These are phyloP conservation scores for Zhuliangozyma blackwelliae DNA, from an alignment of 1,139 yeast species.

Conservation along the genomic window DNA sequence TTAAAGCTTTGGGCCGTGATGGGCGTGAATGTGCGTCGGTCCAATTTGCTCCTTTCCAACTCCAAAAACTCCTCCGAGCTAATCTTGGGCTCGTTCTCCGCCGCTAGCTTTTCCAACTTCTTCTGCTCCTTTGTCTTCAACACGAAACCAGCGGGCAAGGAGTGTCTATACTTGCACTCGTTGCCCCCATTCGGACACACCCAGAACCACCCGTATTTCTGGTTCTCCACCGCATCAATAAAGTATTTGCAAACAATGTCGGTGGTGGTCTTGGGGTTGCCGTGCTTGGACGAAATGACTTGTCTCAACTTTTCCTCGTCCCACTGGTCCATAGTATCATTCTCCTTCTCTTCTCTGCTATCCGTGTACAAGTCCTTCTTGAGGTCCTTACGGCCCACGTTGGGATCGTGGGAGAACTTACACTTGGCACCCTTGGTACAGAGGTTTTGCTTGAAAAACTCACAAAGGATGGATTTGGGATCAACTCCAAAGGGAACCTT, in stretches of 20 bases:
- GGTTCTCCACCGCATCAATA: constrained; percentile 95
- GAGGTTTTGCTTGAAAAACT: constrained; percentile 81
- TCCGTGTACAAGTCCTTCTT: constrained; percentile 94
- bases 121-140: constrained; percentile 95
- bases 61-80: constrained; percentile 95
- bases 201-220: constrained; percentile 99
- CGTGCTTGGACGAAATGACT: constrained; percentile 88
- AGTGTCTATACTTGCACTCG: constrained; percentile 90
- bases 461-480: constrained; percentile 91
- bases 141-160: constrained; percentile 96
- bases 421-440: constrained; percentile 91
- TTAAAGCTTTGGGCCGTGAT: constrained; percentile 80
- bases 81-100: constrained; percentile 82
- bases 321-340: constrained; percentile 95
- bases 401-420: constrained; percentile 89
- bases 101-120: constrained; percentile 81
- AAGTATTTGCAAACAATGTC: constrained; percentile 92
- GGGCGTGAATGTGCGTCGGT: constrained; percentile 75
- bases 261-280: constrained; percentile 90
- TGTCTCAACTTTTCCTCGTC: constrained; percentile 90
- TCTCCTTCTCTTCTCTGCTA: constrained; percentile 67
- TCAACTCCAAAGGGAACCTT: constrained; percentile 97
- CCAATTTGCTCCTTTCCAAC: constrained; percentile 84
- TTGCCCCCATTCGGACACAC: constrained; percentile 92
- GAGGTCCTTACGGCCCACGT: constrained; percentile 79